Conservation (phyloP, 2,329 filamentous ascomycete species). For the Diaporthe citriasiana region DNA sequence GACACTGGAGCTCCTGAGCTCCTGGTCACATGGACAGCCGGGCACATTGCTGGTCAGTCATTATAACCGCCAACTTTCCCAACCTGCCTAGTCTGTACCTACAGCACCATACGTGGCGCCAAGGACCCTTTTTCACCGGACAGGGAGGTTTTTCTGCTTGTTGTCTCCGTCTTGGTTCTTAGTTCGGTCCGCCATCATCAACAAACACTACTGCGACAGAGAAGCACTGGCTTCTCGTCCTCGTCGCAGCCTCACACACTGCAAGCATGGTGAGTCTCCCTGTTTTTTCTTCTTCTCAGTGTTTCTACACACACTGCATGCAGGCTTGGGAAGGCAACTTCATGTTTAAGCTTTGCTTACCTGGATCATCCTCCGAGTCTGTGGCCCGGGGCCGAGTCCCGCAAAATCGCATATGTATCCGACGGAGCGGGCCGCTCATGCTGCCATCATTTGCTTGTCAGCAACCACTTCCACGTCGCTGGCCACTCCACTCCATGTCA, state of each 20-base stretch:
- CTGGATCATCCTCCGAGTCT: slow-evolving; percentile 32
- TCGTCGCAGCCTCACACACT: slow-evolving; percentile 37
- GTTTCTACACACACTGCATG: background rate
- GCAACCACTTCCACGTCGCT: slow-evolving; percentile 42
- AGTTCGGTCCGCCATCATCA: slow-evolving; percentile 19
- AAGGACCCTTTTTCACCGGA: slow-evolving; percentile 7
- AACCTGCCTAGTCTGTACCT: slow-evolving; percentile 15
- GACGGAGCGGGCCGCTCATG: slow-evolving; percentile 39
- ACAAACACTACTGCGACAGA: slow-evolving; percentile 23
- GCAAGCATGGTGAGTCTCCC: slow-evolving; percentile 45
- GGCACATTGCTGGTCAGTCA: slow-evolving; percentile 12
- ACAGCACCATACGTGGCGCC: slow-evolving; percentile 5
- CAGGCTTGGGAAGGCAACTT: background rate
- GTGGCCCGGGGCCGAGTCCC: slow-evolving; percentile 12
- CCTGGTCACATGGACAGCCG: slow-evolving; percentile 36
- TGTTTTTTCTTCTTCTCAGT: background rate
- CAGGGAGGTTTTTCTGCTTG: background rate
- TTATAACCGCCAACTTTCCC: slow-evolving; percentile 36
- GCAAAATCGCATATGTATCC: slow-evolving; percentile 25
- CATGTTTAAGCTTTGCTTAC: background rate
- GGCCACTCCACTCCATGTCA: slow-evolving; percentile 30
- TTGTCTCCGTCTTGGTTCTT: background rate
- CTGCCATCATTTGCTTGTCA: background rate
- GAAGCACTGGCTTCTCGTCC: slow-evolving; percentile 40
- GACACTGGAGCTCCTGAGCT: slow-evolving; percentile 31